phyloP scores from a whole-genome alignment of 805 yeast genomes.

The Starmerella lactis-condensi region DNA sequence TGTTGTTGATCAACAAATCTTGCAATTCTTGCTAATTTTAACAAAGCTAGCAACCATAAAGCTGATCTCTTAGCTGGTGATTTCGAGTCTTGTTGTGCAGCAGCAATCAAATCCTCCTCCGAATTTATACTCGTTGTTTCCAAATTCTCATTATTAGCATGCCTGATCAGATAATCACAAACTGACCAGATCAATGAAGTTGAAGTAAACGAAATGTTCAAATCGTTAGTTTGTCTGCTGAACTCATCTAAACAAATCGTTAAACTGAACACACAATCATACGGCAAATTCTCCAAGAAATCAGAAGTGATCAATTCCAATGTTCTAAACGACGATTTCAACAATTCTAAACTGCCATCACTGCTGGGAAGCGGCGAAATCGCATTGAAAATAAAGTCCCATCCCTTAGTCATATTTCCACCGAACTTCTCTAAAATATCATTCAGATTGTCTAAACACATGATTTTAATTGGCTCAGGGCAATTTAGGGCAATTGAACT shows the following conservation, averaged over 20 bases:
- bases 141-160: slow-evolving; percentile 2
- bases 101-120: slow-evolving; percentile 17
- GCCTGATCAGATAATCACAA: slow-evolving; percentile 43
- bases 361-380: slow-evolving; percentile 19
- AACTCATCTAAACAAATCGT: slow-evolving; percentile 58
- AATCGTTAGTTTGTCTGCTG: slow-evolving; percentile 49
- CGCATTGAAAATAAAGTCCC: slow-evolving; percentile 56
- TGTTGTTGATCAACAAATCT: slow-evolving; percentile 45
- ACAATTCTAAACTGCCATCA: slow-evolving; percentile 25
- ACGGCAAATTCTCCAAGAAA: slow-evolving; percentile 55
- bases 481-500: too few species aligned
- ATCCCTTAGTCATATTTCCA: slow-evolving; percentile 37
- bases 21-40: slow-evolving; percentile 44
- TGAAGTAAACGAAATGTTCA: slow-evolving; percentile 79
- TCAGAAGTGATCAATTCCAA: slow-evolving; percentile 73
- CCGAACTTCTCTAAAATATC: slow-evolving; percentile 68
- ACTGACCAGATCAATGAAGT: slow-evolving; percentile 84
- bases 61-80: slow-evolving; percentile 20
- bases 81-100: slow-evolving; percentile 10
- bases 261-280: slow-evolving; percentile 40
- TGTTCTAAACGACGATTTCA: slow-evolving; percentile 59
- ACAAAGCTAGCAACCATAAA: slow-evolving; percentile 47
- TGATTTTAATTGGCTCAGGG: too few species aligned
- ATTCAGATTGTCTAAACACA: slow-evolving; percentile 43
- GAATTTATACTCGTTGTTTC: slow-evolving; percentile 15